A percentile compares a stretch with the other conserved stretches of the same genome.
phyloP scores from a whole-genome alignment of 2,329 filamentous ascomycete genomes.

The Aschersonia sp. region DNA sequence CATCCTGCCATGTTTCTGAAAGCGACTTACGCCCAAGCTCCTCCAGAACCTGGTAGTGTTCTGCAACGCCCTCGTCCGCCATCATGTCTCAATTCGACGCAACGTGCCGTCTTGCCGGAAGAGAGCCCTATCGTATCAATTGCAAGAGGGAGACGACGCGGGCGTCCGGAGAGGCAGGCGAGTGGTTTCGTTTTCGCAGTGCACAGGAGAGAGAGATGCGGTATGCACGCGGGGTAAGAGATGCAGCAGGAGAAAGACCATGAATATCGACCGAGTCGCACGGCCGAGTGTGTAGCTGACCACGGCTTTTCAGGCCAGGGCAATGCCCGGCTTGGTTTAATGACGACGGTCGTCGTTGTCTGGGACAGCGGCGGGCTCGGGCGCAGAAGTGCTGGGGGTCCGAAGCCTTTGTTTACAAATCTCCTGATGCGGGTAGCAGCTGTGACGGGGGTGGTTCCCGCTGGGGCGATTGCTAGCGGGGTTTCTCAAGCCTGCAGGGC shows the following conservation, averaged over 20 bases:
- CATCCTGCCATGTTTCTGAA: neutral
- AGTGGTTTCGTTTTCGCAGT: no score
- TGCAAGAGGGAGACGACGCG: no score
- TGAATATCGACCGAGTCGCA: neutral
- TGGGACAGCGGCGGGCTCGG: conserved; percentile 16
- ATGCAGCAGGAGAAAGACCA: no score
- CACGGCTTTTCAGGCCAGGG: conserved; percentile 1
- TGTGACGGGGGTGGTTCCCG: conserved; percentile 8
- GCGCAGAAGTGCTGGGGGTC: conserved; percentile 2
- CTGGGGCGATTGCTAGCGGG: conserved; percentile 1
- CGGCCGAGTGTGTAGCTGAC: neutral
- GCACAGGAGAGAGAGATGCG: no score
- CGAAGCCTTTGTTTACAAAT: conserved; percentile 23
- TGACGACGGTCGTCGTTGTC: conserved; percentile 14
- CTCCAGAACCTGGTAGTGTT: conserved; percentile 87
- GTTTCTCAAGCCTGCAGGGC: conserved; percentile 1
- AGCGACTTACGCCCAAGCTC: conserved; percentile 73
- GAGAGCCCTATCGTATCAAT: neutral
- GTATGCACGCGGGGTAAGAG: no score
- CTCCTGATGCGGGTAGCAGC: conserved; percentile 20
- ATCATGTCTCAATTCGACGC: conserved; percentile 22
- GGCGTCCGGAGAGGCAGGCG: no score
- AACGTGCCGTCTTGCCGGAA: conserved; percentile 4
- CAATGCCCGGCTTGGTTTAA: conserved; percentile 2
- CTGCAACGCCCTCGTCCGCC: conserved; percentile 55